Base-by-base conservation (phyloP, 768 basidiomycete genomes). In the Rhodotorula diobovata region DNA sequence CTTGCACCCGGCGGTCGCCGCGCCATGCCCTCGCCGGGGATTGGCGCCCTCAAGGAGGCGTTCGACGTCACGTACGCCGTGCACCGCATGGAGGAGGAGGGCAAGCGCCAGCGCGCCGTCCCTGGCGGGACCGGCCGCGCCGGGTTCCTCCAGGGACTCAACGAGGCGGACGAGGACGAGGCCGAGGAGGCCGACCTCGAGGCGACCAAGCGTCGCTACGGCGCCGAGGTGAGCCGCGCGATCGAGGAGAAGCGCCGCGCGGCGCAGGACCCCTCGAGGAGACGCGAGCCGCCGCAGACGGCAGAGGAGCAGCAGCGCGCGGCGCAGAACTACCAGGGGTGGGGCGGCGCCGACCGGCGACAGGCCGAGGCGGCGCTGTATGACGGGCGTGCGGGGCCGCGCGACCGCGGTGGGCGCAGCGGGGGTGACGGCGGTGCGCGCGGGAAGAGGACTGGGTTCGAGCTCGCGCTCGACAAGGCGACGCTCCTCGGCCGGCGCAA, bases 11-110 rank as follows among this genome's bases (percentile, higher is more conserved):
- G 89, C 68, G 88, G 89, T 21, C 84, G 84, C 39, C 90, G 90
- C 72, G 89, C 88, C 12, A 75, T 74, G 70, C 88, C 91, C 53
- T 97, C 95, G 61, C 96, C 96, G 6, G 94, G 96, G 34, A 79
- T 98, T 37, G 89, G 92, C 1, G 88, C 90, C 0, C 87, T 99
- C 80, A 98, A 96, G 79, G 96, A 98, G 79, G 94, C 96, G 8
- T 98, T 99, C 81, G 96, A 99, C 80, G 89, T 99, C 78, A 95
- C 96, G 3, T 97, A 97, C 80, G 95, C 96, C 8, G 96, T 99
- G 0, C 96, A 99, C 81, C 88, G 95, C 28, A 98, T 98, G 95
- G 95, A 97, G 80, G 96, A 99, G 81, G 96, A 99, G 81, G 95
- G 46, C 56, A 90, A 90, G 0, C 84, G 91, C 61, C 85, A 90